These are phyloP conservation scores for Penicillium antarcticum DNA, from an alignment of 495 filamentous ascomycete genomes.

Conservation along the genomic window DNA sequence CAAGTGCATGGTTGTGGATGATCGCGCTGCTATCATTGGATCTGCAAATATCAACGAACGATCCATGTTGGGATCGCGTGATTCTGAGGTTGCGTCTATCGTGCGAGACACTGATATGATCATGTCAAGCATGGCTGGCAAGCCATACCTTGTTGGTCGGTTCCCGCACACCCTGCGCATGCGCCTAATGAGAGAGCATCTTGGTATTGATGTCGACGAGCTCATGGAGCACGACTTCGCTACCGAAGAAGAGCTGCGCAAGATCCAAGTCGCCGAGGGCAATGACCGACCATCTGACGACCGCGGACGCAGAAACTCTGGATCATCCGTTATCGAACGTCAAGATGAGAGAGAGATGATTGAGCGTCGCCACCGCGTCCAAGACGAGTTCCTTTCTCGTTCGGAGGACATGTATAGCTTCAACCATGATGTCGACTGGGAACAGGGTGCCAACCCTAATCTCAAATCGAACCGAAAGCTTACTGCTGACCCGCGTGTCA, in stretches of 20 bases:
- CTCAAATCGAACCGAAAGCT: conserved; percentile 56
- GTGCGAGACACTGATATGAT: conserved; percentile 94
- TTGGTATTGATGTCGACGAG: conserved; percentile 91
- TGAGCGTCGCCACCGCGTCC: conserved; percentile 54
- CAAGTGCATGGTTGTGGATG: conserved; percentile 96
- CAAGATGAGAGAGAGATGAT: conserved; percentile 51
- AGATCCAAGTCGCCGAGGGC: conserved; percentile 39
- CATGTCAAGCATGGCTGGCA: conserved; percentile 84
- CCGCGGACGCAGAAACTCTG: conserved; percentile 28
- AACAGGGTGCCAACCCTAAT: conserved; percentile 60
- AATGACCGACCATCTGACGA: conserved; percentile 16
- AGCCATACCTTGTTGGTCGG: conserved; percentile 81
- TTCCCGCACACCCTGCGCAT: conserved; percentile 93
- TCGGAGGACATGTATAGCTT: conserved; percentile 68
- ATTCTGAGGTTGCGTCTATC: conserved; percentile 89
- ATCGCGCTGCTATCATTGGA: conserved; percentile 89
- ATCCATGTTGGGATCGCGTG: conserved; percentile 86
- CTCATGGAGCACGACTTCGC: conserved; percentile 74
- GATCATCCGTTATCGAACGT: conserved; percentile 36
- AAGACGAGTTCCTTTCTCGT: conserved; percentile 60
- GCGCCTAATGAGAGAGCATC: conserved; percentile 94
- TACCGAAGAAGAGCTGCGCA: conserved; percentile 43
- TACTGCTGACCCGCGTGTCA: conserved; percentile 62
- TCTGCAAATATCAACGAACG: conserved; percentile 99
- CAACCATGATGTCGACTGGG: conserved; percentile 80